These are phyloP conservation scores for Pestalotiopsis sp. DNA, from an alignment of 2,329 filamentous ascomycete species.

Conservation along the genomic window DNA sequence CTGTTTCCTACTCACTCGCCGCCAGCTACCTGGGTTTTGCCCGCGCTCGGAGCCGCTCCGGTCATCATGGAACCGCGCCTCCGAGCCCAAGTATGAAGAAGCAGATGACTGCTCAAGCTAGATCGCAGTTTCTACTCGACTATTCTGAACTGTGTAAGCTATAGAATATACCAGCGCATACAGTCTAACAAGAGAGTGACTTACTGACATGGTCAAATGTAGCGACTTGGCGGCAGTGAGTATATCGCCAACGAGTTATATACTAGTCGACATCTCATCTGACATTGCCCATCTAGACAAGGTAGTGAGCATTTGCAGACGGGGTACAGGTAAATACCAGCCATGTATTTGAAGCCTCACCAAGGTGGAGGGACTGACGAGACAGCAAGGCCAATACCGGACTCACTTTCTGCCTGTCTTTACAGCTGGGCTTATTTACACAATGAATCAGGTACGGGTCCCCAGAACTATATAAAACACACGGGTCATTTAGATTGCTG, in stretches of 20 bases:
- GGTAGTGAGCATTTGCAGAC: slow-evolving; percentile 25
- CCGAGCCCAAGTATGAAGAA: neutral
- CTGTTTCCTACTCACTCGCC: neutral
- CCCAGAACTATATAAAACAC: neutral
- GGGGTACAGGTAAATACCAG: slow-evolving; percentile 20
- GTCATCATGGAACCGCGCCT: neutral
- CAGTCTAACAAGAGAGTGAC: neutral
- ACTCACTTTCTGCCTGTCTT: slow-evolving; percentile 24
- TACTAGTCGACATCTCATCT: no score
- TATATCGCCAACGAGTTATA: neutral
- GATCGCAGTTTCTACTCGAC: neutral
- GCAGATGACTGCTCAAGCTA: no score
- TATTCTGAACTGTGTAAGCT: slow-evolving; percentile 2
- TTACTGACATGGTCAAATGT: neutral
- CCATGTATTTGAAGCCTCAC: neutral
- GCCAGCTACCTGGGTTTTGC: neutral
- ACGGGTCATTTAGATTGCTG: neutral
- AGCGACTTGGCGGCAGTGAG: slow-evolving; percentile 26
- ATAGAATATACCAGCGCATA: neutral
- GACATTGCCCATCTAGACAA: slow-evolving; percentile 11
- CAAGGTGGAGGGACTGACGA: neutral
- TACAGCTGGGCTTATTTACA: slow-evolving; percentile 34
- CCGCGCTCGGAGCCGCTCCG: neutral
- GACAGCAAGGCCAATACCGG: slow-evolving; percentile 1
- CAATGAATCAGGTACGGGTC: slow-evolving; percentile 35